Percentiles rank a stretch among this genome's conserved stretches.
Evolutionary conservation across 2,329 filamentous ascomycete species (phyloP).

Genomic region (Microdochium nivale): DNA sequence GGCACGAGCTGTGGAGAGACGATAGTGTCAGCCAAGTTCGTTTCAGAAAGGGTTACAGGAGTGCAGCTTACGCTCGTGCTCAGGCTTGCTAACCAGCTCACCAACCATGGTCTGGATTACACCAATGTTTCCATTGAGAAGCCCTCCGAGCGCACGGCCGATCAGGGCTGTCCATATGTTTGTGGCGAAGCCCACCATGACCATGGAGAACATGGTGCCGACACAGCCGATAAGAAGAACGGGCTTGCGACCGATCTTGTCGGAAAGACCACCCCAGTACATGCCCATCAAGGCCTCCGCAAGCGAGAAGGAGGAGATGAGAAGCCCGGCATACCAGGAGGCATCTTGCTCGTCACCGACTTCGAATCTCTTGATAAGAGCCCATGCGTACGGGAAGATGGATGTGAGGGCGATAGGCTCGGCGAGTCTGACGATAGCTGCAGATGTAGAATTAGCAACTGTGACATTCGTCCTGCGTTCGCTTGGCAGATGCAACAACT

Average conservation of each 20-base stretch:
- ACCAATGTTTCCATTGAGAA: constrained; percentile 86
- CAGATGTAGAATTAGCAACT: constrained; percentile 1
- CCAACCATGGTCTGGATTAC: constrained; percentile 91
- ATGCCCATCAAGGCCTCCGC: constrained; percentile 78
- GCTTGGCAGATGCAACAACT: constrained; percentile 18
- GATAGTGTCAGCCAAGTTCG: background rate
- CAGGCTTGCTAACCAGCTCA: constrained; percentile 73
- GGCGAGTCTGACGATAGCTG: constrained; percentile 85
- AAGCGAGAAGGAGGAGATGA: constrained; percentile 79
- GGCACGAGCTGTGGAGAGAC: constrained; percentile 53
- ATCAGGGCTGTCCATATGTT: constrained; percentile 78
- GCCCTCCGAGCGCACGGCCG: constrained; percentile 68
- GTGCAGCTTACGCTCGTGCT: constrained; percentile 67
- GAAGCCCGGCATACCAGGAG: constrained; percentile 78
- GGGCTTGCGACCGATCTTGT: constrained; percentile 76
- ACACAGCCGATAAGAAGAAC: constrained; percentile 73
- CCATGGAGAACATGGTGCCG: constrained; percentile 74
- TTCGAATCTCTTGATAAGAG: constrained; percentile 68
- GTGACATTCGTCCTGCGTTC: background rate
- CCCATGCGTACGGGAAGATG: constrained; percentile 88
- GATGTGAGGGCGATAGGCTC: constrained; percentile 90
- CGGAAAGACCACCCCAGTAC: constrained; percentile 79
- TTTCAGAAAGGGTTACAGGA: background rate
- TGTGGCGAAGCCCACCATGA: constrained; percentile 73
- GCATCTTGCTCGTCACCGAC: constrained; percentile 66